These are phyloP conservation scores for Rhizopogon parksii DNA, from an alignment of 1,284 basidiomycete species.

Conservation along the genomic window DNA sequence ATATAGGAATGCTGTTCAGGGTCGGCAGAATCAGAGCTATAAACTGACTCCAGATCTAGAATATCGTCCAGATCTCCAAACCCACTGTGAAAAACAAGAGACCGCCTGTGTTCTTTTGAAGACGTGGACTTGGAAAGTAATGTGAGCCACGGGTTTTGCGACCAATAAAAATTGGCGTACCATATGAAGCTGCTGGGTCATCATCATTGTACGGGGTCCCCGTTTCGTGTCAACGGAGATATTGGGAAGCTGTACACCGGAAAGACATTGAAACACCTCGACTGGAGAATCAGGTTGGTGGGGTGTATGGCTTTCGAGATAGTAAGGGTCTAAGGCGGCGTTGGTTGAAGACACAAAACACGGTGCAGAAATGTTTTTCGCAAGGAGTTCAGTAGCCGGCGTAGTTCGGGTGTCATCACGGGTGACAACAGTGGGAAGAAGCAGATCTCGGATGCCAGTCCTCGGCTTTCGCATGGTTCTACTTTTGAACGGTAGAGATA, in stretches of 20 bases:
- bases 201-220: neutral
- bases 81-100: neutral
- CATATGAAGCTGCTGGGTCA: neutral
- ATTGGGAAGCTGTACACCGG: neutral
- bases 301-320: neutral
- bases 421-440: neutral
- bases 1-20: constrained; percentile 19
- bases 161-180: neutral
- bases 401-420: neutral
- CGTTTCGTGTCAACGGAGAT: neutral
- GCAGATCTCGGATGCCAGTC: neutral
- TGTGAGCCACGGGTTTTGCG: neutral
- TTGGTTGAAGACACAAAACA: neutral
- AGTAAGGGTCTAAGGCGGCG: constrained; percentile 1
- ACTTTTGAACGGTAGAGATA: neutral
- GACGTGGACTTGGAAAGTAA: neutral
- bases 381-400: neutral
- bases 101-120: neutral
- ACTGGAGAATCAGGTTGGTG: neutral
- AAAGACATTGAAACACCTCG: neutral
- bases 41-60: constrained; percentile 15
- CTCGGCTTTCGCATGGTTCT: neutral
- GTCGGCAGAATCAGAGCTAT: constrained; percentile 24
- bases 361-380: neutral
- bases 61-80: neutral